A percentile compares a stretch with the other conserved stretches of the same genome.
Conservation (phyloP, 2,329 filamentous ascomycete genomes). For the Verticillium albo-atrum region DNA sequence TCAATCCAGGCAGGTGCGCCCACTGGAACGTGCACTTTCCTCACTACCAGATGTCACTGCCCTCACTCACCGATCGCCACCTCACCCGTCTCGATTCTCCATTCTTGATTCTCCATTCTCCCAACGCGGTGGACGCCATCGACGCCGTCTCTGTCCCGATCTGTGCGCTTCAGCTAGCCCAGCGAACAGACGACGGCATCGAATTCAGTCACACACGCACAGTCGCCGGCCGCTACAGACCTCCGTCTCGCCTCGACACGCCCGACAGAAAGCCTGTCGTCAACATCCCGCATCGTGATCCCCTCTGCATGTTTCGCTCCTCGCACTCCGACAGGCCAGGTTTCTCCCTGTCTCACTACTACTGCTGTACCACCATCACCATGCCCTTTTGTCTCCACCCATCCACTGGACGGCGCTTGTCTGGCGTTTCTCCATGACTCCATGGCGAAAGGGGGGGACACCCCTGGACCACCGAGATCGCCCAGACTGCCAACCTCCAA, state of each 20-base stretch:
- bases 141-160: background rate
- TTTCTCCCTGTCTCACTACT: constrained; percentile 26
- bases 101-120: no score
- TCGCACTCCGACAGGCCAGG: constrained; percentile 27
- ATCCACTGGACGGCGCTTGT: constrained; percentile 11
- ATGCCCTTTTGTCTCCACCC: constrained; percentile 13
- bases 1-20: background rate
- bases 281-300: constrained; percentile 20
- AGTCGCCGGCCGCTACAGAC: background rate
- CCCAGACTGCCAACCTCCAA: background rate
- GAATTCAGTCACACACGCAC: background rate
- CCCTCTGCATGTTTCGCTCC: constrained; percentile 30
- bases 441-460: background rate
- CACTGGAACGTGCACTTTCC: background rate
- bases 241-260: background rate
- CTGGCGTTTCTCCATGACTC: constrained; percentile 4
- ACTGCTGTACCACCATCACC: constrained; percentile 13
- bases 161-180: background rate
- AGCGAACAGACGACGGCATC: background rate
- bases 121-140: background rate
- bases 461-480: background rate
- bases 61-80: background rate
- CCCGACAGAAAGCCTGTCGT: constrained; percentile 4
- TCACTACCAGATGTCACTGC: background rate
- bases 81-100: background rate